These are phyloP conservation scores for Vicia villosa DNA, from an alignment of 306 rosid genomes.

Conservation along the genomic window DNA sequence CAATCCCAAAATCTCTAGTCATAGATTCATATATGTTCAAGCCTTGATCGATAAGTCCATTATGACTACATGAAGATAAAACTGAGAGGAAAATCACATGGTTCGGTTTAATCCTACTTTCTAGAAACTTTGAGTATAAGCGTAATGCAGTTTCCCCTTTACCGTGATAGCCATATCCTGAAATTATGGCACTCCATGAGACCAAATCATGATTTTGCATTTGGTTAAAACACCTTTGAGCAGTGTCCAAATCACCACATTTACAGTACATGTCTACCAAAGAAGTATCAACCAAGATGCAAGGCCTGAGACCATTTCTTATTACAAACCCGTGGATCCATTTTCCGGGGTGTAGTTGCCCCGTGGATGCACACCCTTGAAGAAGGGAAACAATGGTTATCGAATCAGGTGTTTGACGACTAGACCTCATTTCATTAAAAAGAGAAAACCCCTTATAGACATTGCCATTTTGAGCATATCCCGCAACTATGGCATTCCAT, in stretches of 20 bases:
- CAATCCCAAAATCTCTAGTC: slow-evolving; percentile 61
- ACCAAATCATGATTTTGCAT: slow-evolving; percentile 60
- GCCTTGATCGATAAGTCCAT: slow-evolving; percentile 65
- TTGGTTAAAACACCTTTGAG: slow-evolving; percentile 62
- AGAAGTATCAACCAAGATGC: slow-evolving; percentile 73
- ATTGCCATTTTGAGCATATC: slow-evolving; percentile 69
- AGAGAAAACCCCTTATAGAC: slow-evolving; percentile 51
- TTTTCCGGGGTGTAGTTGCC: slow-evolving; percentile 69
- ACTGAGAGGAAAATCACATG: slow-evolving; percentile 71
- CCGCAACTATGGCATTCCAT: slow-evolving; percentile 74
- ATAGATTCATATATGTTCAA: slow-evolving; percentile 65
- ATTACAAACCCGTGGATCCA: slow-evolving; percentile 60
- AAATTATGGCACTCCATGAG: slow-evolving; percentile 76
- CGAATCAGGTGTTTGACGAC: slow-evolving; percentile 65
- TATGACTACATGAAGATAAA: slow-evolving; percentile 81
- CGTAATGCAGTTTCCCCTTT: slow-evolving; percentile 62
- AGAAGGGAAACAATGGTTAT: slow-evolving; percentile 70
- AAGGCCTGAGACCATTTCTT: slow-evolving; percentile 53
- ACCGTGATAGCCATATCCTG: slow-evolving; percentile 77
- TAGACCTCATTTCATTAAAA: slow-evolving; percentile 58
- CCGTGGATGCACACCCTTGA: slow-evolving; percentile 75
- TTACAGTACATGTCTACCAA: slow-evolving; percentile 82
- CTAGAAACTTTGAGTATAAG: slow-evolving; percentile 57
- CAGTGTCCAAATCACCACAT: slow-evolving; percentile 67
- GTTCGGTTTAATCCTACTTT: slow-evolving; percentile 60